phyloP scores from a whole-genome alignment of 345 rosid genomes.

The Chamaenerion angustifolium region DNA sequence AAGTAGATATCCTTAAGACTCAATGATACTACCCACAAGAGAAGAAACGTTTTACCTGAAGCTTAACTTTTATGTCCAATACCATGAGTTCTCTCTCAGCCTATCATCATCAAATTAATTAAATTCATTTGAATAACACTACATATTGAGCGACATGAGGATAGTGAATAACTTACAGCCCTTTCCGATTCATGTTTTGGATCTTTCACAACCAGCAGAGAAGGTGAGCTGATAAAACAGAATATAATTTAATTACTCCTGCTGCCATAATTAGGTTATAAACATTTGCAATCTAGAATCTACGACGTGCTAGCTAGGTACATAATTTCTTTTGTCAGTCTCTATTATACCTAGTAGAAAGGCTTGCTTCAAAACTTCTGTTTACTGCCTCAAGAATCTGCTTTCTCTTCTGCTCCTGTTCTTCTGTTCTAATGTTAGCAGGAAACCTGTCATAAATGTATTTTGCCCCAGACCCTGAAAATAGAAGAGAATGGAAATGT shows the following conservation, averaged over 20 bases:
- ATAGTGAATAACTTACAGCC: conserved; percentile 58
- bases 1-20: too few relatives aligned
- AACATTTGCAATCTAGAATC: conserved; percentile 4
- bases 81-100: conserved; percentile 98
- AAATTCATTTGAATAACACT: conserved; percentile 8
- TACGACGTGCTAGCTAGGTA: neutral
- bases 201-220: conserved; percentile 39
- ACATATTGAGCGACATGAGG: conserved; percentile 1
- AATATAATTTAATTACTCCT: neutral
- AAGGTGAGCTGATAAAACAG: conserved; percentile 49
- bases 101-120: conserved; percentile 18
- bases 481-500: conserved; percentile 1
- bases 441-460: conserved; percentile 96
- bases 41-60: conserved; percentile 49
- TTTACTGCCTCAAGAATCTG: conserved; percentile 86
- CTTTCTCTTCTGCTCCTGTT: conserved; percentile 85
- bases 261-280: neutral
- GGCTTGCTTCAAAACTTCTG: conserved; percentile 79
- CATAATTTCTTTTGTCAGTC: neutral
- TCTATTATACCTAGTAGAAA: conserved; percentile 44
- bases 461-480: conserved; percentile 70
- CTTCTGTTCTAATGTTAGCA: conserved; percentile 70
- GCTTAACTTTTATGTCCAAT: conserved; percentile 92
- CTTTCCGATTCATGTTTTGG: conserved; percentile 65
- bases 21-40: neutral